These are phyloP conservation scores for Coemansia javaensis DNA, from an alignment of 192 early-diverging fungal genomes.

Conservation along the genomic window DNA sequence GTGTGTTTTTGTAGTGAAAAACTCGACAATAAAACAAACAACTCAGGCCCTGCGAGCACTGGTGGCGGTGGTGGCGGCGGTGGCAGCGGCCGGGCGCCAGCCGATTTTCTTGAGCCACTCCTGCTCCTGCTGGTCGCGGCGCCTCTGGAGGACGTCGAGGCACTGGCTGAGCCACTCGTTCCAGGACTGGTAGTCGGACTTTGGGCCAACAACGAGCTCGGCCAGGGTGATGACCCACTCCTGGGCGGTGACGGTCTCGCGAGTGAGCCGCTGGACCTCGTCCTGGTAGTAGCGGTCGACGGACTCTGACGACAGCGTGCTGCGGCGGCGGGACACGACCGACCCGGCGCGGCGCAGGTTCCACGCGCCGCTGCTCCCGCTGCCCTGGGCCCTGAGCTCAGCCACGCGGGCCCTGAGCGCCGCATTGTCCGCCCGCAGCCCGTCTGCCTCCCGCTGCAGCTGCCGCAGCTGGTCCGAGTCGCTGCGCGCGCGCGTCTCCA, in stretches of 20 bases:
- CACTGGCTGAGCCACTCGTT: constrained; percentile 43
- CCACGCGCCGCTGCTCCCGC: background rate
- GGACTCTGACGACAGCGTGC: no score
- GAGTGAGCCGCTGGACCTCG: constrained; percentile 22
- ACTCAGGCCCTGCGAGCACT: no score
- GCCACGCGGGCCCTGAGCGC: constrained; percentile 15
- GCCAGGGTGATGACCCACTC: constrained; percentile 46
- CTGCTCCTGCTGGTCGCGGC: constrained; percentile 18
- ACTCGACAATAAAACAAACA: background rate
- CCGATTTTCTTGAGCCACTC: constrained; percentile 23
- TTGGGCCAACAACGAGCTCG: constrained; percentile 38
- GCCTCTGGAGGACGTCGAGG: constrained; percentile 26
- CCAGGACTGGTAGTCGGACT: constrained; percentile 41
- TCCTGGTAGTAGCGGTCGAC: constrained; percentile 37
- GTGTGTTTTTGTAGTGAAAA: background rate
- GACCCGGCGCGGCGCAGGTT: background rate
- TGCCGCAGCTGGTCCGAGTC: constrained; percentile 17
- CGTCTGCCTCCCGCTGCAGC: constrained; percentile 20
- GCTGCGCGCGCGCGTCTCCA: constrained; percentile 26
- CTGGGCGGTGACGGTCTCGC: constrained; percentile 32
- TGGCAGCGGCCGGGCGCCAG: background rate
- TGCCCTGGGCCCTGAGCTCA: constrained; percentile 12
- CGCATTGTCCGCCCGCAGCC: constrained; percentile 17
- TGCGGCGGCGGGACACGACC: background rate
- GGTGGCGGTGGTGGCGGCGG: background rate